phyloP scores from a whole-genome alignment of 2,329 filamentous ascomycete species.

The Dactylellina leptospora region DNA sequence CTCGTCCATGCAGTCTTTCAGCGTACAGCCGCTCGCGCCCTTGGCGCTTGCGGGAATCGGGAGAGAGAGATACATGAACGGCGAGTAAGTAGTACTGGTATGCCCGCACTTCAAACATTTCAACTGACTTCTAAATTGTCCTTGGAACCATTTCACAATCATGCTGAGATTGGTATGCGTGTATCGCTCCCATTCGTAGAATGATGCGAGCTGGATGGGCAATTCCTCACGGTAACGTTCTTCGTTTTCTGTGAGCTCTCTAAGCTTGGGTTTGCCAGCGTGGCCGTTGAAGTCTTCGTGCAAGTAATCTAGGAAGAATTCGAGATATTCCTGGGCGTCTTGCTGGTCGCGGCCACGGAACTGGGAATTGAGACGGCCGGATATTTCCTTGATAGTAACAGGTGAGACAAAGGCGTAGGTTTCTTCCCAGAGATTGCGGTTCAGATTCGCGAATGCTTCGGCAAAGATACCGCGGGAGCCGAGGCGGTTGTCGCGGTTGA shows the following conservation, averaged over 20 bases:
- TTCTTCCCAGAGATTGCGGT: constrained; percentile 55
- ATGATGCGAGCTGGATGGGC: constrained; percentile 72
- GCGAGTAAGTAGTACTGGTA: constrained; percentile 73
- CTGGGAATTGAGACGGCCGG: constrained; percentile 70
- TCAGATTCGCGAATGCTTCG: constrained; percentile 68
- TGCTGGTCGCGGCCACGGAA: constrained; percentile 83
- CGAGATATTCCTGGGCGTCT: constrained; percentile 89
- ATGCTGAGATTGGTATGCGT: constrained; percentile 76
- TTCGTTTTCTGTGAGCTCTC: constrained; percentile 68
- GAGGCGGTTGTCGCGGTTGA: constrained; percentile 85
- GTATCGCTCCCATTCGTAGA: constrained; percentile 78
- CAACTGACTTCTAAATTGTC: constrained; percentile 71
- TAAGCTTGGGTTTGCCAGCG: constrained; percentile 69
- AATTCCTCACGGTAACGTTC: constrained; percentile 70
- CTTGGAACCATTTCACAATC: constrained; percentile 80
- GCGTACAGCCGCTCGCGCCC: constrained; percentile 58
- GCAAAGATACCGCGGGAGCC: constrained; percentile 66
- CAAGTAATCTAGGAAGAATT: constrained; percentile 80
- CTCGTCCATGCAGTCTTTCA: constrained; percentile 73
- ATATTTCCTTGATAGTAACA: constrained; percentile 65
- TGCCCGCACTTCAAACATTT: constrained; percentile 70
- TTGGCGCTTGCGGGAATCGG: constrained; percentile 59
- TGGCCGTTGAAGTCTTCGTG: constrained; percentile 84
- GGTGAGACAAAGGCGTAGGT: constrained; percentile 56
- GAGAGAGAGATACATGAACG: constrained; percentile 64